phyloP scores from a whole-genome alignment of 805 yeast genomes.

The Candida morakotiae region DNA sequence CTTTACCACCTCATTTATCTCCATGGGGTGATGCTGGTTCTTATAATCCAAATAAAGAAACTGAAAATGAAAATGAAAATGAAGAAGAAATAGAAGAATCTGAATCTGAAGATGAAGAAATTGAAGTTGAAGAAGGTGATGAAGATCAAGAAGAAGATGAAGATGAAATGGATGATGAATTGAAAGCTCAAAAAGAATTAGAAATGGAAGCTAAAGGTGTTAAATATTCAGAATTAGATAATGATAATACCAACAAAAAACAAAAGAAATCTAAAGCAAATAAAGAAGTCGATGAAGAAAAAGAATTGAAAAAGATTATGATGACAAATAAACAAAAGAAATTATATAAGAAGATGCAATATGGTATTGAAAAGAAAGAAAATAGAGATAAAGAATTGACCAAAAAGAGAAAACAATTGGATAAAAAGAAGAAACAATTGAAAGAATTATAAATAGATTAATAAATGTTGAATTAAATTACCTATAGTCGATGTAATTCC shows the following conservation, averaged over 20 bases:
- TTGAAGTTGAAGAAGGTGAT: conserved; percentile 50
- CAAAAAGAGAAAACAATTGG: conserved; percentile 66
- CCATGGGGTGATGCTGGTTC: conserved; percentile 98
- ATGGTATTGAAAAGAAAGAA: conserved; percentile 81
- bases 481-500: no score
- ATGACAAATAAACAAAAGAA: conserved; percentile 96
- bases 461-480: no score
- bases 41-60: conserved; percentile 73
- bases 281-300: conserved; percentile 64
- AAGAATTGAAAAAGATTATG: conserved; percentile 92
- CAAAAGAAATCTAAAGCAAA: conserved; percentile 31
- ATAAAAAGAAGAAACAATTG: conserved; percentile 51
- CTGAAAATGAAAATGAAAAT: conserved; percentile 42
- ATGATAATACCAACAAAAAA: conserved; percentile 17
- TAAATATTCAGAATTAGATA: conserved; percentile 56
- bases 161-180: conserved; percentile 52
- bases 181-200: conserved; percentile 80
- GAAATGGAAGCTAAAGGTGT: conserved; percentile 81
- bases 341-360: conserved; percentile 91
- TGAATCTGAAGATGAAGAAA: conserved; percentile 33
- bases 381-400: conserved; percentile 64
- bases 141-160: conserved; percentile 44
- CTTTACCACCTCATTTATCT: conserved; percentile 92
- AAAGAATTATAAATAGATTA: conserved; percentile 15
- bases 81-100: conserved; percentile 49